Conservation (phyloP, 257 asterid species). For the Solanum habrochaites region DNA sequence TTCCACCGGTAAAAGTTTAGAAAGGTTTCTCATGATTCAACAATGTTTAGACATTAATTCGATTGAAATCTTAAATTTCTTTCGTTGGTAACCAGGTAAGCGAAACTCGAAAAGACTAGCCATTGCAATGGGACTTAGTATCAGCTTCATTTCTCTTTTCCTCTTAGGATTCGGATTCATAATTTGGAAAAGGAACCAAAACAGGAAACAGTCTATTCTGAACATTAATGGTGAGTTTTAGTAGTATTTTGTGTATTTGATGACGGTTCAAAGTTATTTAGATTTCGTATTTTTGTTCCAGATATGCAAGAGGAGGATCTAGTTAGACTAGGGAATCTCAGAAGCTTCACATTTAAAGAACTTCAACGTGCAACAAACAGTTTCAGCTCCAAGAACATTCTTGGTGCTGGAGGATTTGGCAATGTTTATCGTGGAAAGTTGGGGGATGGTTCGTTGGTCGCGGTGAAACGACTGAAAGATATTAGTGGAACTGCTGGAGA, state of each 20-base stretch:
- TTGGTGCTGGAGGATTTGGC: slow-evolving; percentile 92
- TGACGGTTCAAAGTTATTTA: neutral
- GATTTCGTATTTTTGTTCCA: slow-evolving; percentile 5
- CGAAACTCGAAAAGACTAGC: slow-evolving; percentile 45
- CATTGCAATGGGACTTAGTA: slow-evolving; percentile 66
- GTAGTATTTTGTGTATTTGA: neutral
- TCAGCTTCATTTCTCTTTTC: slow-evolving; percentile 29
- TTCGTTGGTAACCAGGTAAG: slow-evolving; percentile 24
- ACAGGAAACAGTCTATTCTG: slow-evolving; percentile 41
- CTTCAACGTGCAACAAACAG: slow-evolving; percentile 70
- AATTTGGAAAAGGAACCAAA: slow-evolving; percentile 44
- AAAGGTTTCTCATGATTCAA: neutral
- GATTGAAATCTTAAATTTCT: neutral
- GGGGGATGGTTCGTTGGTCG: slow-evolving; percentile 53
- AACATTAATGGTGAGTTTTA: slow-evolving; percentile 38
- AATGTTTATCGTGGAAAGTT: slow-evolving; percentile 72
- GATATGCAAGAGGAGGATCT: slow-evolving; percentile 74
- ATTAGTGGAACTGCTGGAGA: slow-evolving; percentile 71
- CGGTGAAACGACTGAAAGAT: slow-evolving; percentile 85
- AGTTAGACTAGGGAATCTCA: slow-evolving; percentile 58
- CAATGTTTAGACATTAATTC: neutral
- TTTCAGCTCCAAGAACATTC: slow-evolving; percentile 83
- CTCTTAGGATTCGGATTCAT: slow-evolving; percentile 20
- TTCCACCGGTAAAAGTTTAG: neutral
- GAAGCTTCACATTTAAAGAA: slow-evolving; percentile 71